These are phyloP conservation scores for Nakaseomyces delphensis DNA, from an alignment of 1,139 yeast genomes.

Conservation along the genomic window DNA sequence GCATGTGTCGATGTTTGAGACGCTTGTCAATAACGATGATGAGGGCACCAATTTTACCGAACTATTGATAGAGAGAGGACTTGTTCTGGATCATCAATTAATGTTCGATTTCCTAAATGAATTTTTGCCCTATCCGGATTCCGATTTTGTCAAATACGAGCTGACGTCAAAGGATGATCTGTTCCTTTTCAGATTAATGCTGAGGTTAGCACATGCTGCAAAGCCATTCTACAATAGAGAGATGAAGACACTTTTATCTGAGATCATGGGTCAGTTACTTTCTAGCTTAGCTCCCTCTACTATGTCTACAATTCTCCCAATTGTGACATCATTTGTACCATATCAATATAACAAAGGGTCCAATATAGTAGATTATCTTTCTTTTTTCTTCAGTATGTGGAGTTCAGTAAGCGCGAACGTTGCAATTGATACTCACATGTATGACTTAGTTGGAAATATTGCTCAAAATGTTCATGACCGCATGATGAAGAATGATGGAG, in stretches of 20 bases:
- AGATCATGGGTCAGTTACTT: slow-evolving; percentile 31
- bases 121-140: slow-evolving; percentile 42
- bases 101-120: slow-evolving; percentile 40
- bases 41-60: slow-evolving; percentile 39
- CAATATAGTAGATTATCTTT: slow-evolving; percentile 40
- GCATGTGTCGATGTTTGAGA: slow-evolving; percentile 57
- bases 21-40: slow-evolving; percentile 36
- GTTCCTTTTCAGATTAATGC: slow-evolving; percentile 31
- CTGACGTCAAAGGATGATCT: slow-evolving; percentile 31
- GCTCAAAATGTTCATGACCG: slow-evolving; percentile 44
- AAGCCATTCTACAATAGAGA: slow-evolving; percentile 35
- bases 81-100: slow-evolving; percentile 45
- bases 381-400: slow-evolving; percentile 73
- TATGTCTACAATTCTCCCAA: slow-evolving; percentile 49
- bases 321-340: slow-evolving; percentile 50
- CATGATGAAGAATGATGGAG: slow-evolving; percentile 12
- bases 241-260: slow-evolving; percentile 27
- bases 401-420: slow-evolving; percentile 47
- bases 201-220: slow-evolving; percentile 34
- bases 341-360: slow-evolving; percentile 23
- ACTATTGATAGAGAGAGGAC: slow-evolving; percentile 33
- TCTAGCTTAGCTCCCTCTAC: slow-evolving; percentile 47
- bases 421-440: slow-evolving; percentile 56
- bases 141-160: slow-evolving; percentile 33
- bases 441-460: slow-evolving; percentile 58